These are phyloP conservation scores for Boletus sp. DNA, from an alignment of 768 basidiomycete genomes.

Conservation along the genomic window DNA sequence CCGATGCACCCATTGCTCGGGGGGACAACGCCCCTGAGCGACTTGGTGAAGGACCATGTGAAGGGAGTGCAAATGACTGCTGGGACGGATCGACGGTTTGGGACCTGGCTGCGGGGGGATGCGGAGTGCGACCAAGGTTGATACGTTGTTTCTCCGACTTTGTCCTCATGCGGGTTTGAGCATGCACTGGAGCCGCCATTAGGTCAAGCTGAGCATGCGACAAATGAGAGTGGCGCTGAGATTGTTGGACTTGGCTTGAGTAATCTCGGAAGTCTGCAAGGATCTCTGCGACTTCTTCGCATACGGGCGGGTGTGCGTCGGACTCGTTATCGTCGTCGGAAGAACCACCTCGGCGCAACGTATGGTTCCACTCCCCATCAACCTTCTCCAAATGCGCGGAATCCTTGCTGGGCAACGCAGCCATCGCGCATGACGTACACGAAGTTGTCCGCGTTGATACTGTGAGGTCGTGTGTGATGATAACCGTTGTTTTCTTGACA, in stretches of 20 bases:
- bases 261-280: constrained; percentile 35
- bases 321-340: constrained; percentile 38
- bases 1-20: constrained; percentile 65
- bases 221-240: constrained; percentile 1
- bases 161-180: constrained; percentile 32
- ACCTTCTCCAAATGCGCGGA: constrained; percentile 66
- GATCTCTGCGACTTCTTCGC: constrained; percentile 44
- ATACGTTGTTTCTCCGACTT: constrained; percentile 48
- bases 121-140: constrained; percentile 47
- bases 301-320: constrained; percentile 26
- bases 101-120: constrained; percentile 25
- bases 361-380: constrained; percentile 65
- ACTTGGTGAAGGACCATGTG: constrained; percentile 30
- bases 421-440: no score
- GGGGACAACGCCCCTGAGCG: constrained; percentile 59
- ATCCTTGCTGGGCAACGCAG: constrained; percentile 88
- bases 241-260: constrained; percentile 9
- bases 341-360: constrained; percentile 65
- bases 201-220: constrained; percentile 17
- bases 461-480: no score
- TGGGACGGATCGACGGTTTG: constrained; percentile 35
- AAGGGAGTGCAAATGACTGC: constrained; percentile 38
- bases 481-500: no score
- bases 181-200: constrained; percentile 25
- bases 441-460: no score